Base-by-base conservation (phyloP, 2,329 filamentous ascomycete species). In the Penicillium oxalicum region DNA sequence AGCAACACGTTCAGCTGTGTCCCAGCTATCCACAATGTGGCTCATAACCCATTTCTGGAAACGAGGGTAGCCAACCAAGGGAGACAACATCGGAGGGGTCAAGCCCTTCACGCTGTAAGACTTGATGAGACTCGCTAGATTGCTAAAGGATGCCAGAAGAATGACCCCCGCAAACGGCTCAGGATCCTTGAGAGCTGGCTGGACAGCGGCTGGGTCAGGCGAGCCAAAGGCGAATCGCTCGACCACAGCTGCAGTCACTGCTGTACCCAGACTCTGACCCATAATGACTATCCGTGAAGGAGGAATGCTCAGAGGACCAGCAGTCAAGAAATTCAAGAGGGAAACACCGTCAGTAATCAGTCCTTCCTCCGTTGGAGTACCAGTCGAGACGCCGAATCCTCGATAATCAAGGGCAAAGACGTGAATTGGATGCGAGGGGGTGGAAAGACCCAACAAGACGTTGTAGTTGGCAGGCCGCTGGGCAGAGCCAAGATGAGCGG, bases 341-440 rank as follows among this genome's bases (percentile, higher is more conserved):
- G 88, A 77, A 3, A 86, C 75, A 12, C 84, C 88, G 64, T 97
- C 91, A 4, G 80, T 81, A 47, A 95, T 87, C 6, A 97, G 72
- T 0, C 91, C 91, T 33, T 78, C 72, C 70, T 97, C 91, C 0
- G 83, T 85, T 0, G 91, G 91, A 4, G 70, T 72, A n/a, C 91
- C 89, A 0, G 84, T 88, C 7, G 87, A 93, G 35, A 81, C 77
- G 0, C 90, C 91, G 59, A 88, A 96, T 5, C 91, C 91, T 13
- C 91, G 86, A 69, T 96, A 96, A 73, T 95, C 90, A 60, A 95
- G 83, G 35, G 88, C 81, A n/a, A 96, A 75, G 39, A 95, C 80
- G 63, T 96, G 91, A 47, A 90, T 61, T 1, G 72, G 72, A 42
- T 69, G 81, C 48, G 79, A 75, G 0, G 76, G 83, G 0, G 78